Percentiles rank a stretch among this genome's conserved stretches.
Conservation (phyloP, 1,139 yeast genomes). For the Candida glucosophila region DNA sequence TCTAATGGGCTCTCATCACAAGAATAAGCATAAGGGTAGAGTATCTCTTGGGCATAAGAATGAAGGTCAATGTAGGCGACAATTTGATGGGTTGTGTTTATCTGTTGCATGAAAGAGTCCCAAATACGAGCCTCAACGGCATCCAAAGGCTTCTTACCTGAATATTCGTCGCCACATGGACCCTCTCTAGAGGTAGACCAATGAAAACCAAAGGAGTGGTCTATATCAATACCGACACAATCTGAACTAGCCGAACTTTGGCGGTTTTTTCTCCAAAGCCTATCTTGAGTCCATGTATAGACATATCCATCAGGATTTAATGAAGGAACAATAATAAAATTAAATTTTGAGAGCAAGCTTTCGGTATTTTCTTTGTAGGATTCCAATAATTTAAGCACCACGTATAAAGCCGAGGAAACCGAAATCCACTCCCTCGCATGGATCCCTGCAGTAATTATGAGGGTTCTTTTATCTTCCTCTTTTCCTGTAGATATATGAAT, state of each 20-base stretch:
- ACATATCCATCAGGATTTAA: slow-evolving; percentile 88
- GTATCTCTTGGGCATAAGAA: slow-evolving; percentile 74
- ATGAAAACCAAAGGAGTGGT: slow-evolving; percentile 73
- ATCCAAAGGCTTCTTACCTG: slow-evolving; percentile 71
- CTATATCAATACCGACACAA: slow-evolving; percentile 81
- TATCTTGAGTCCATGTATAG: slow-evolving; percentile 69
- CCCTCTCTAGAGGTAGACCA: slow-evolving; percentile 58
- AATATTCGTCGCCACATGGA: slow-evolving; percentile 78
- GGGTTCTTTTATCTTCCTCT: slow-evolving; percentile 48
- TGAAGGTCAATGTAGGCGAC: slow-evolving; percentile 77
- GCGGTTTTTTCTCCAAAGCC: slow-evolving; percentile 86
- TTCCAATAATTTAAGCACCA: slow-evolving; percentile 46
- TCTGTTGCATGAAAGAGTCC: slow-evolving; percentile 54
- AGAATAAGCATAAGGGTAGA: slow-evolving; percentile 77
- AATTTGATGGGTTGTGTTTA: slow-evolving; percentile 51
- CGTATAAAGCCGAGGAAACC: slow-evolving; percentile 58
- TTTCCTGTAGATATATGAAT: slow-evolving; percentile 46
- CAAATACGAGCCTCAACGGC: slow-evolving; percentile 65
- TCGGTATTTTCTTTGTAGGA: slow-evolving; percentile 37
- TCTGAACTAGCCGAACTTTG: slow-evolving; percentile 60
- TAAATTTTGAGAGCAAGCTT: slow-evolving; percentile 37
- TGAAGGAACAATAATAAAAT: slow-evolving; percentile 73
- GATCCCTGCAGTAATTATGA: slow-evolving; percentile 74
- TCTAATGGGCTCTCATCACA: slow-evolving; percentile 70
- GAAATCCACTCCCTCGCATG: slow-evolving; percentile 93